These are phyloP conservation scores for Pseudocohnilembus persalinus DNA, from an alignment of 169 alveolate species.

Conservation along the genomic window DNA sequence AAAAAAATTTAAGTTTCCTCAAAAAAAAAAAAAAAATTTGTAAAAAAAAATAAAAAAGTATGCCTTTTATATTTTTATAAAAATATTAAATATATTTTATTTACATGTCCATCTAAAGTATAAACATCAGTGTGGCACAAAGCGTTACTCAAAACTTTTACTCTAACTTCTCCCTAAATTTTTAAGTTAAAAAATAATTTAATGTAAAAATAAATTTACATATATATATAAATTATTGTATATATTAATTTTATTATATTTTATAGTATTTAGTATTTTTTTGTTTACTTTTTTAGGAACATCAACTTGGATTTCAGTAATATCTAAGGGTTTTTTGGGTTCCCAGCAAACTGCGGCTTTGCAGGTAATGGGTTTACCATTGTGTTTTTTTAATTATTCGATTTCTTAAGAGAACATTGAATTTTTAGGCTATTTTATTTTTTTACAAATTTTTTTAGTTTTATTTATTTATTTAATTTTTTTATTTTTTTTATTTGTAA, in stretches of 20 bases:
- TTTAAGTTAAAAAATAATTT: too few species aligned
- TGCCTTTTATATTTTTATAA: background rate
- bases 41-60: too few species aligned
- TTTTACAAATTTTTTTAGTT: too few species aligned
- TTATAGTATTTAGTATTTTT: background rate
- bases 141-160: slow-evolving; percentile 69
- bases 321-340: slow-evolving; percentile 60
- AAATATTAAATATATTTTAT: too few species aligned
- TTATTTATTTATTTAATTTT: too few species aligned
- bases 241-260: too few species aligned
- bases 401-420: background rate
- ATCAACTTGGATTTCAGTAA: slow-evolving; percentile 68
- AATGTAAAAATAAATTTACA: too few species aligned
- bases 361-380: slow-evolving; percentile 50
- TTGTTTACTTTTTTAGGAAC: slow-evolving; percentile 62
- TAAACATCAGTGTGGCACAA: slow-evolving; percentile 87
- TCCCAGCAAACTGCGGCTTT: slow-evolving; percentile 72
- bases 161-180: slow-evolving; percentile 77
- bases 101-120: slow-evolving; percentile 67
- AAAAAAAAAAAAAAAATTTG: background rate
- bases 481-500: too few species aligned
- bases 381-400: slow-evolving; percentile 10
- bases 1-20: too few species aligned
- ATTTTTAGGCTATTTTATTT: too few species aligned
- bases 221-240: too few species aligned